These are phyloP conservation scores for Mariannaea sp. DNA, from an alignment of 2,329 filamentous ascomycete genomes.

Conservation along the genomic window DNA sequence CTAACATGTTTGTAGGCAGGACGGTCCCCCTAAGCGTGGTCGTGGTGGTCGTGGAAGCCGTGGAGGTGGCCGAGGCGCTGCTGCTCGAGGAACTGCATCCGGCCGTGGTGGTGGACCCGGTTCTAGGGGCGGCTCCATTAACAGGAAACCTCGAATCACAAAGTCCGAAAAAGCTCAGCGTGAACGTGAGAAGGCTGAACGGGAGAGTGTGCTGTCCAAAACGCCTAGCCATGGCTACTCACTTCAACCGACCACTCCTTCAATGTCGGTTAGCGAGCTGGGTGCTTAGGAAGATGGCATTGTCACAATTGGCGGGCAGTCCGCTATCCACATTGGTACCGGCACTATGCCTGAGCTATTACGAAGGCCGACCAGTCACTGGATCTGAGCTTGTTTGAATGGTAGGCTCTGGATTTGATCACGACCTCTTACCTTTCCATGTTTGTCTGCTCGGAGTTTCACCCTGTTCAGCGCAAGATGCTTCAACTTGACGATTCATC, in stretches of 20 bases:
- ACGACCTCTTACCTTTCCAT: neutral
- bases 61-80: conserved; percentile 64
- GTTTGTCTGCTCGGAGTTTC: neutral
- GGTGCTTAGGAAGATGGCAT: conserved; percentile 35
- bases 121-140: conserved; percentile 74
- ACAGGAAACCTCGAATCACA: conserved; percentile 81
- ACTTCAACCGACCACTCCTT: conserved; percentile 45
- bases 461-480: neutral
- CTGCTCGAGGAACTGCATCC: conserved; percentile 58
- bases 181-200: conserved; percentile 79
- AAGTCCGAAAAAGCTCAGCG: conserved; percentile 83
- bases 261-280: conserved; percentile 45
- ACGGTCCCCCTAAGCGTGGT: conserved; percentile 73
- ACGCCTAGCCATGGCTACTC: conserved; percentile 46
- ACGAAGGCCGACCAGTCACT: neutral
- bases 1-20: conserved; percentile 60
- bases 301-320: neutral
- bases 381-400: neutral
- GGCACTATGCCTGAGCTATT: neutral
- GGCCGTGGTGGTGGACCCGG: conserved; percentile 63
- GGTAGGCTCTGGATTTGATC: too few species aligned
- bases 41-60: conserved; percentile 58
- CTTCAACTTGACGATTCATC: neutral
- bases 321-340: neutral
- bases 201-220: conserved; percentile 57